These are phyloP conservation scores for Pisolithus microcarpus DNA, from an alignment of 768 basidiomycete genomes.

Conservation along the genomic window DNA sequence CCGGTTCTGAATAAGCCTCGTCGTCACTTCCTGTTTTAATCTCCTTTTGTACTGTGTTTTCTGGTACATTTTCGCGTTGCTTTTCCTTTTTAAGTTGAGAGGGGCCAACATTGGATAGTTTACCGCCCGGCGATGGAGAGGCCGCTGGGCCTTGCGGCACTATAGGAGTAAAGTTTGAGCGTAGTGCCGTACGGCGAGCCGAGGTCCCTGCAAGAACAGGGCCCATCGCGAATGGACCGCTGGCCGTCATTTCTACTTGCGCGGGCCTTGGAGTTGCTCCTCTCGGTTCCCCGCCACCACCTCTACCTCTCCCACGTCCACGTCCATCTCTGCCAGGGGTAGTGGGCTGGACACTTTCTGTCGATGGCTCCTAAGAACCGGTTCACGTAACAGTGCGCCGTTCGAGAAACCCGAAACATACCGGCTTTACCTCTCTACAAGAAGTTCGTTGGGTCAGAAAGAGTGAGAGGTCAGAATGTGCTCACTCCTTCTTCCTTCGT, in stretches of 20 bases:
- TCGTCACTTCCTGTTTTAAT: slow-evolving; percentile 41
- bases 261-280: slow-evolving; percentile 40
- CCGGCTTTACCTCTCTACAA: slow-evolving; percentile 58
- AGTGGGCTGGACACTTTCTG: slow-evolving; percentile 27
- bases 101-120: slow-evolving; percentile 42
- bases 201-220: slow-evolving; percentile 60
- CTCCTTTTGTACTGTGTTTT: slow-evolving; percentile 16
- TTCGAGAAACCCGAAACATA: slow-evolving; percentile 25
- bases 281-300: slow-evolving; percentile 49
- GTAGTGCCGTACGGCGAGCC: slow-evolving; percentile 42
- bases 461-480: not conserved
- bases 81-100: slow-evolving; percentile 45
- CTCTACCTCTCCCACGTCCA: slow-evolving; percentile 42
- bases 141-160: slow-evolving; percentile 34
- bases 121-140: slow-evolving; percentile 38
- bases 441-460: slow-evolving; percentile 12
- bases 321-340: slow-evolving; percentile 34
- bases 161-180: slow-evolving; percentile 49
- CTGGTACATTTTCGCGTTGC: slow-evolving; percentile 21
- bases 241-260: slow-evolving; percentile 70
- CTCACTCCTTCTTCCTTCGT: slow-evolving; percentile 71
- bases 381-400: slow-evolving; percentile 3
- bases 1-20: slow-evolving; percentile 79
- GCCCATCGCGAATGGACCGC: slow-evolving; percentile 84
- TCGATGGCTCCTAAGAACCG: slow-evolving; percentile 40